These are phyloP conservation scores for Aristolochia californica DNA, from an alignment of 164 flowering plant genomes.

Conservation along the genomic window DNA sequence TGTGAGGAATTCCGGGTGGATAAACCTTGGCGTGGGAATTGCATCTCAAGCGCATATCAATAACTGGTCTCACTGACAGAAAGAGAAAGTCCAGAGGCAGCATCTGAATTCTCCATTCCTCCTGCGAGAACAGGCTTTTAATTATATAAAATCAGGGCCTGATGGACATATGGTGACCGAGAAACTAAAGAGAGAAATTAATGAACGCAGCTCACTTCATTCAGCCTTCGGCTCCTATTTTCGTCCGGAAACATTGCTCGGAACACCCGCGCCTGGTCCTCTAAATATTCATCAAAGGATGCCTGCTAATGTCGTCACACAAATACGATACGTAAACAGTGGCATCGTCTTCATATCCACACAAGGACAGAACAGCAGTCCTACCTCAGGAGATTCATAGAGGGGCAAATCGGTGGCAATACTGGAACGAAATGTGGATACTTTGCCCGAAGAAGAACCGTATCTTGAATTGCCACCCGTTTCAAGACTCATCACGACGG, in stretches of 20 bases:
- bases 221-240: slow-evolving; percentile 49
- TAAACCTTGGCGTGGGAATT: slow-evolving; percentile 45
- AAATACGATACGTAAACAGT: background rate
- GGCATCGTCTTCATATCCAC: background rate
- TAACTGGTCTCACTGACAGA: slow-evolving; percentile 43
- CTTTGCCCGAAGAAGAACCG: background rate
- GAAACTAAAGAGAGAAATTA: background rate
- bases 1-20: slow-evolving; percentile 54
- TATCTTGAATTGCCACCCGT: too few species aligned
- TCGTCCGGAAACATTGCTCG: slow-evolving; percentile 77
- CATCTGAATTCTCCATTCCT: slow-evolving; percentile 84
- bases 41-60: slow-evolving; percentile 62
- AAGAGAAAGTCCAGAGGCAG: slow-evolving; percentile 60
- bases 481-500: too few species aligned
- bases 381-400: slow-evolving; percentile 4
- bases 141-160: background rate
- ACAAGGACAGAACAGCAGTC: background rate
- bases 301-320: slow-evolving; percentile 31
- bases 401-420: slow-evolving; percentile 8
- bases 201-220: slow-evolving; percentile 30
- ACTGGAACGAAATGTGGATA: slow-evolving; percentile 2
- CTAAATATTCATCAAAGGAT: slow-evolving; percentile 65
- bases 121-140: slow-evolving; percentile 28
- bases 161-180: background rate
- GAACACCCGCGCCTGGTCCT: slow-evolving; percentile 59